Evolutionary conservation across 768 basidiomycete genomes (phyloP), one percentile per base, ranked within the genome.

Genomic region (Atractiella rhizophila): DNA sequence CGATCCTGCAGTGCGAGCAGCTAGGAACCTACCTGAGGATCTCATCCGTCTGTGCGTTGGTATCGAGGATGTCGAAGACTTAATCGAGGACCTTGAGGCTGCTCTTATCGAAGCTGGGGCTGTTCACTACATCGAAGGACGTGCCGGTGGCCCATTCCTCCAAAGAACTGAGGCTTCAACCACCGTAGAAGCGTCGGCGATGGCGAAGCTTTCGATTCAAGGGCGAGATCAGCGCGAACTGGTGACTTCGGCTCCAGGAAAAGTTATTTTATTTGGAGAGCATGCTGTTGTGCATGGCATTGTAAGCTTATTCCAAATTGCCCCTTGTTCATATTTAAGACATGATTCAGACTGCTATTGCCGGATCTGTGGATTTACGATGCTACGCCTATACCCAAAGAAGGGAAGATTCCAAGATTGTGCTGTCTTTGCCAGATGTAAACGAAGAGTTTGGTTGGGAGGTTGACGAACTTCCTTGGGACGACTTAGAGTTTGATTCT

Each of bases 261-360:
- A 98, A 56, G 79, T 96, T 44, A 96, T 98, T 49, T 59, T 98
- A 47, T 98, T 96, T 50, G 91, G 91, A 35, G 91, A 98, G 61
- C 91, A 98, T 59, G 88, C 91, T 15, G 91, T 98, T 37, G 91
- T 98, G 16, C 76, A 96, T 57, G 91, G 91, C 40, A 76, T 83
- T 37, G 83, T 85, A 56, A 66, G 80, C 71, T 24, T 18, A 19
- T 16, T 18, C 2, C 30, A 11, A 12, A 8, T 25, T 9, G 15
- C 30, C 15, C 11, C 5, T 16, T 10, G 23, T 18, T 35, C 34
- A 18, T 35, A 11, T 35, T 21, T 19, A 10, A 10, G 16, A 39
- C 35, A 38, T 46, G 28, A 43, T 50, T 26, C 54, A 83, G 74
- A 86, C 88, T 47, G 88, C 88, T 9, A 70, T 98, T 37, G 88